Evolutionary conservation across 345 rosid species (phyloP).

Genomic region (Populus alba): DNA sequence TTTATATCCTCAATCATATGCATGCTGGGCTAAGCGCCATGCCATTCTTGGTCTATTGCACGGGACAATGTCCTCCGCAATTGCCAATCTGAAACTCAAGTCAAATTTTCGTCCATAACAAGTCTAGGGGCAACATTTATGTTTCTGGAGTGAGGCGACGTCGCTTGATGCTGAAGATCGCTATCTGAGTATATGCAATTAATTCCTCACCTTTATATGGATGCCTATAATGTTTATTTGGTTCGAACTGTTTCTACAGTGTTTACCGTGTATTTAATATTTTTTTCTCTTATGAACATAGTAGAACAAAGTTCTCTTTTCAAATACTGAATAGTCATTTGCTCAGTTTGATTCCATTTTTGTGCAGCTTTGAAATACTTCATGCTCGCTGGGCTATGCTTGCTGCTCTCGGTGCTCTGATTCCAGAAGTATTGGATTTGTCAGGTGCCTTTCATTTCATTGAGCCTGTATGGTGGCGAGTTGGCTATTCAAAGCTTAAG

Average conservation of each 20-base stretch:
- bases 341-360: neutral
- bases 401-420: constrained; percentile 79
- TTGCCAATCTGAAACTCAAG: neutral
- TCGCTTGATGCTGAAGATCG: no score
- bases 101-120: neutral
- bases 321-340: neutral
- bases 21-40: neutral
- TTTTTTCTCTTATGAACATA: no score
- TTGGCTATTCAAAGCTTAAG: constrained; percentile 92
- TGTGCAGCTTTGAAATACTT: constrained; percentile 80
- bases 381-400: constrained; percentile 99
- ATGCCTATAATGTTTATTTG: neutral
- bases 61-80: neutral
- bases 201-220: neutral
- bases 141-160: neutral
- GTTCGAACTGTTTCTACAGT: neutral
- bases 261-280: neutral
- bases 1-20: neutral
- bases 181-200: no score
- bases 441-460: constrained; percentile 64
- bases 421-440: constrained; percentile 79
- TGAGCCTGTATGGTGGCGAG: constrained; percentile 97
- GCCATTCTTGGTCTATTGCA: neutral
- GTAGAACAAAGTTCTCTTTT: neutral
- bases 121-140: neutral